These are phyloP conservation scores for Neofusicoccum laricinum DNA, from an alignment of 2,329 filamentous ascomycete species.

Conservation along the genomic window DNA sequence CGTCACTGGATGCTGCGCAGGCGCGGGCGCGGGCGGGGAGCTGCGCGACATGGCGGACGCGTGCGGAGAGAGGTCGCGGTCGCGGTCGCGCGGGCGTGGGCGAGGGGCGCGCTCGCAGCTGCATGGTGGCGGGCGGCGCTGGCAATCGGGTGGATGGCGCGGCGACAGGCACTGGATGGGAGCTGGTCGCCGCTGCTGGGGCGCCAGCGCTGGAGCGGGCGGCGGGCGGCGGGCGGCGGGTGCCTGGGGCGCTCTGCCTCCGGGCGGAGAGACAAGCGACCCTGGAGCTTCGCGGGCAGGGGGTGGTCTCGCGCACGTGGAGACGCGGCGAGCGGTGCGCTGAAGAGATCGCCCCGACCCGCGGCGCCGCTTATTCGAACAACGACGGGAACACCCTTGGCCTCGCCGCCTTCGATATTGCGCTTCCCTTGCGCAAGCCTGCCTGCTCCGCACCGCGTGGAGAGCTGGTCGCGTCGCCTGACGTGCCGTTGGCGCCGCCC, in stretches of 20 bases:
- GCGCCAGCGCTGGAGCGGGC: neutral
- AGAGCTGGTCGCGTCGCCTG: neutral
- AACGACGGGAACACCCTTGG: constrained; percentile 8
- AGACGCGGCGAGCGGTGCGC: neutral
- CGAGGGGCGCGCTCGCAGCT: neutral
- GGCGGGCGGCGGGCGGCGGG: neutral
- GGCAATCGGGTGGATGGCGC: neutral
- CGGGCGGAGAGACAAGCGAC: too few species aligned
- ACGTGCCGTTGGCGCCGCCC: neutral
- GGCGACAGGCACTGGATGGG: neutral
- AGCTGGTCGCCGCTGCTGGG: neutral
- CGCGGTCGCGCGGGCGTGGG: neutral
- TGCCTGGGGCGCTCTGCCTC: too few species aligned
- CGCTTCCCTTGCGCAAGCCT: neutral
- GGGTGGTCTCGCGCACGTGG: neutral
- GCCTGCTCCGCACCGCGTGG: neutral
- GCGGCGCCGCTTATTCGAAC: constrained; percentile 10
- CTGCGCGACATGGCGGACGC: neutral
- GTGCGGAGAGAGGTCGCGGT: neutral
- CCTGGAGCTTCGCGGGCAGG: neutral
- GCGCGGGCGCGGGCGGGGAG: neutral
- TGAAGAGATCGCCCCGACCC: neutral
- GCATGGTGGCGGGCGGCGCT: neutral
- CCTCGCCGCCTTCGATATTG: constrained; percentile 3
- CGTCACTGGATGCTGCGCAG: neutral